A percentile compares a stretch with the other conserved stretches of the same genome.
Evolutionary conservation across 306 rosid genomes (phyloP).

Genomic region (Morella rubra): DNA sequence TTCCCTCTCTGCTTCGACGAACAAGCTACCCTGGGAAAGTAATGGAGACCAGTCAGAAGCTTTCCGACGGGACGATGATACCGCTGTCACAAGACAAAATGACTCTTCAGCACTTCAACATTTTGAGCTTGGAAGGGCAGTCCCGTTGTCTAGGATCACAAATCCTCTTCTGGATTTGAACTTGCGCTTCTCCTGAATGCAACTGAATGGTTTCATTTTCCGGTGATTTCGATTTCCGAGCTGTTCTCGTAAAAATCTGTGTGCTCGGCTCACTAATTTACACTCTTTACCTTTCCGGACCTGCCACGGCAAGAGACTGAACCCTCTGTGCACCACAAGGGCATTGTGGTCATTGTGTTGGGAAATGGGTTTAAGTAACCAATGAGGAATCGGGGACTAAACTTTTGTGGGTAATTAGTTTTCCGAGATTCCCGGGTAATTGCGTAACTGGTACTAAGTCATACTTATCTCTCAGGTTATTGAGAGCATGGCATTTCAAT

Average conservation of each 20-base stretch:
- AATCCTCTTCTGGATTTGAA: background rate
- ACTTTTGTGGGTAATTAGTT: background rate
- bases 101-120: background rate
- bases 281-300: slow-evolving; percentile 14
- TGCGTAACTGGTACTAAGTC: background rate
- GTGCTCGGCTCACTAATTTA: background rate
- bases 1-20: slow-evolving; percentile 22
- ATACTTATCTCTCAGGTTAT: slow-evolving; percentile 5
- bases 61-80: slow-evolving; percentile 5
- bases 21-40: slow-evolving; percentile 18
- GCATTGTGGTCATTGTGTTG: too few relatives aligned
- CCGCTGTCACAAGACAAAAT: background rate
- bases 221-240: background rate
- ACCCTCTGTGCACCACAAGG: too few relatives aligned
- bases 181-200: slow-evolving; percentile 20
- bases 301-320: background rate
- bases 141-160: slow-evolving; percentile 6
- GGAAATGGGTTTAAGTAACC: slow-evolving; percentile 10
- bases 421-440: slow-evolving; percentile 40
- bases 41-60: background rate
- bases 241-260: too few relatives aligned
- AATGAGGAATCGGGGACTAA: background rate
- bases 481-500: slow-evolving; percentile 31
- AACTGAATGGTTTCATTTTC: slow-evolving; percentile 24
- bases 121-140: slow-evolving; percentile 4